phyloP scores from a whole-genome alignment of 2,329 filamentous ascomycete species.

The Rutstroemia sydowiana region DNA sequence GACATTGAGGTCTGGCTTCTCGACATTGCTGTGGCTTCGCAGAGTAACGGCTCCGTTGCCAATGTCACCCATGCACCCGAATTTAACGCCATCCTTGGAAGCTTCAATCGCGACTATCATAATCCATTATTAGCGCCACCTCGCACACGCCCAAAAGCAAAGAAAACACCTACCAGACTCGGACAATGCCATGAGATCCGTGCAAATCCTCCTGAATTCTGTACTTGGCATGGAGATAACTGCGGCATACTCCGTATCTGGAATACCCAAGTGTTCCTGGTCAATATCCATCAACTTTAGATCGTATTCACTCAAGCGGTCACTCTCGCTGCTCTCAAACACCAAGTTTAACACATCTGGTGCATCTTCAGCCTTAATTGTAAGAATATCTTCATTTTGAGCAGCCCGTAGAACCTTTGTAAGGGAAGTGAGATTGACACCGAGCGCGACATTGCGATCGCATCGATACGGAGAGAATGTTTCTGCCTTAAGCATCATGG shows the following conservation, averaged over 20 bases:
- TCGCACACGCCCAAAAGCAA: background rate
- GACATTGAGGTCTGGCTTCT: conserved; percentile 80
- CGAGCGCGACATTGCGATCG: conserved; percentile 97
- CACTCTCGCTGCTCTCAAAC: conserved; percentile 83
- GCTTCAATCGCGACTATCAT: conserved; percentile 83
- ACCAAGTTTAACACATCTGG: conserved; percentile 92
- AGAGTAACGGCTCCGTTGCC: conserved; percentile 91
- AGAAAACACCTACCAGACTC: conserved; percentile 69
- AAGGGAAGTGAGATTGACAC: conserved; percentile 91
- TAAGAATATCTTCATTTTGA: conserved; percentile 89
- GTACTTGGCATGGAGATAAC: conserved; percentile 80
- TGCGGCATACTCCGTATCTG: conserved; percentile 95
- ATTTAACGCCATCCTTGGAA: conserved; percentile 95
- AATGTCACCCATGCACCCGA: conserved; percentile 88
- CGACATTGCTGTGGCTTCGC: conserved; percentile 78
- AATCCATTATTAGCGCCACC: conserved; percentile 13
- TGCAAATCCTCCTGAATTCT: conserved; percentile 93
- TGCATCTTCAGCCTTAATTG: conserved; percentile 93
- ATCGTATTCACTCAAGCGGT: conserved; percentile 96
- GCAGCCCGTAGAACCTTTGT: conserved; percentile 96
- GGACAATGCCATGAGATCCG: conserved; percentile 83
- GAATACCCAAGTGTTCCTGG: conserved; percentile 97
- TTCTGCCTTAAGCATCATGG: conserved; percentile 97
- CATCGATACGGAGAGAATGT: conserved; percentile 93
- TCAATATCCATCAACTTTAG: conserved; percentile 99